These are phyloP conservation scores for Cicer cuneatum DNA, from an alignment of 306 rosid species.

Conservation along the genomic window DNA sequence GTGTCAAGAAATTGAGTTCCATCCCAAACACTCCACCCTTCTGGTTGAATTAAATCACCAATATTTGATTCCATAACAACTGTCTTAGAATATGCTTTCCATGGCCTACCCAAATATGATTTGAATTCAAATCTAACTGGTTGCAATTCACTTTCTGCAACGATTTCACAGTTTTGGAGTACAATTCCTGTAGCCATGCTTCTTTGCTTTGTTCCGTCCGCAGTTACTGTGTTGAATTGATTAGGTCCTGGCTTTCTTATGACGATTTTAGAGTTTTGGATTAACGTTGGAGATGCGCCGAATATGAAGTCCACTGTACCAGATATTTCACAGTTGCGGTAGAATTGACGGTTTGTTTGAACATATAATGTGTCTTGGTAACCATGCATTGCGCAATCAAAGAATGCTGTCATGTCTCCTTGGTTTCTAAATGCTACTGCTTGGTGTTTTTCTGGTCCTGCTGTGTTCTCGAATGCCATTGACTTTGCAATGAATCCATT, in stretches of 20 bases:
- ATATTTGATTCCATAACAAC: constrained; percentile 66
- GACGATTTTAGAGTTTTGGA: constrained; percentile 66
- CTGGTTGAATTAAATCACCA: constrained; percentile 55
- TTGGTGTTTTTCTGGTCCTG: constrained; percentile 64
- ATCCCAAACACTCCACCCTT: constrained; percentile 59
- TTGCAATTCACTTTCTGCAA: constrained; percentile 51
- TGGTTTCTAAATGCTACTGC: constrained; percentile 80
- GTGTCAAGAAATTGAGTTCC: constrained; percentile 51
- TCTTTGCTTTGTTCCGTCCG: constrained; percentile 53
- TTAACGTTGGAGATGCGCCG: constrained; percentile 51
- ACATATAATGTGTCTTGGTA: constrained; percentile 72
- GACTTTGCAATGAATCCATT: constrained; percentile 59
- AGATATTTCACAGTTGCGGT: constrained; percentile 74
- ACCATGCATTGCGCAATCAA: constrained; percentile 63
- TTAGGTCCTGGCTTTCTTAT: constrained; percentile 52
- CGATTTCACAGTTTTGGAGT: constrained; percentile 70
- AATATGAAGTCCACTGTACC: constrained; percentile 84
- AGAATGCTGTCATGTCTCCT: constrained; percentile 61
- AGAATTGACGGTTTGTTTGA: constrained; percentile 70
- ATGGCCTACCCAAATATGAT: constrained; percentile 73
- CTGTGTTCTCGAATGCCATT: constrained; percentile 75
- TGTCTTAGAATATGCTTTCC: constrained; percentile 64
- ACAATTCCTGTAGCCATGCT: constrained; percentile 55
- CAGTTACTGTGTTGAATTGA: constrained; percentile 70
- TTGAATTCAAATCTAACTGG: constrained; percentile 45